phyloP scores from a whole-genome alignment of 768 basidiomycete genomes.

The Boletus rubescentipes region DNA sequence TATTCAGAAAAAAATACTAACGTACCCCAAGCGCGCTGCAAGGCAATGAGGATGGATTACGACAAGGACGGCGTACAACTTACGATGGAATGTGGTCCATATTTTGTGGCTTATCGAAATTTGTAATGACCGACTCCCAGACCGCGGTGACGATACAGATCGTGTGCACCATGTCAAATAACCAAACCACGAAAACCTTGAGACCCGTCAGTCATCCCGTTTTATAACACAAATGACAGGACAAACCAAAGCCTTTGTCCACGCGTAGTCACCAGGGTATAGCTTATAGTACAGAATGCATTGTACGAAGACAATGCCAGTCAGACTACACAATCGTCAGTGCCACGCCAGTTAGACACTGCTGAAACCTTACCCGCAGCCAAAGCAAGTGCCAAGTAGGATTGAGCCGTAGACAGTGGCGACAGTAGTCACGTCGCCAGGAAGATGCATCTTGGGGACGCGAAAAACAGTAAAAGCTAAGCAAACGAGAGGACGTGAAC shows the following conservation, averaged over 20 bases:
- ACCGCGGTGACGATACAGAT: conserved; percentile 24
- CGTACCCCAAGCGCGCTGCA: conserved; percentile 30
- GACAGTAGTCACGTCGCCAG: conserved; percentile 33
- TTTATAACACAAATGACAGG: neutral
- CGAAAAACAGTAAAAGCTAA: neutral
- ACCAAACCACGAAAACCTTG: conserved; percentile 31
- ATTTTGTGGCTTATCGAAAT: conserved; percentile 22
- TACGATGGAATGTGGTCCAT: conserved; percentile 33
- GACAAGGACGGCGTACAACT: neutral
- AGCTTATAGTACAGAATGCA: conserved; percentile 31
- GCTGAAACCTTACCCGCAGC: conserved; percentile 20
- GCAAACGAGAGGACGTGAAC: conserved; percentile 33
- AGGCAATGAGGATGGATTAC: neutral
- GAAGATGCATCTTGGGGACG: conserved; percentile 10
- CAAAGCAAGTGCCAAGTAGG: conserved; percentile 32
- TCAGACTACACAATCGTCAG: conserved; percentile 25
- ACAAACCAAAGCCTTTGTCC: conserved; percentile 31
- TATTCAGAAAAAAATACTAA: neutral
- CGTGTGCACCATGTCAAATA: conserved; percentile 30
- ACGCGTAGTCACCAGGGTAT: conserved; percentile 26
- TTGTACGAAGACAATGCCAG: conserved; percentile 34
- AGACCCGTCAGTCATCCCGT: neutral
- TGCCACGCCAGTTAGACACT: neutral
- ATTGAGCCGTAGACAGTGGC: conserved; percentile 34
- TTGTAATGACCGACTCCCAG: conserved; percentile 30